phyloP scores from a whole-genome alignment of 1,284 basidiomycete species.

The Volvariella surrecta region DNA sequence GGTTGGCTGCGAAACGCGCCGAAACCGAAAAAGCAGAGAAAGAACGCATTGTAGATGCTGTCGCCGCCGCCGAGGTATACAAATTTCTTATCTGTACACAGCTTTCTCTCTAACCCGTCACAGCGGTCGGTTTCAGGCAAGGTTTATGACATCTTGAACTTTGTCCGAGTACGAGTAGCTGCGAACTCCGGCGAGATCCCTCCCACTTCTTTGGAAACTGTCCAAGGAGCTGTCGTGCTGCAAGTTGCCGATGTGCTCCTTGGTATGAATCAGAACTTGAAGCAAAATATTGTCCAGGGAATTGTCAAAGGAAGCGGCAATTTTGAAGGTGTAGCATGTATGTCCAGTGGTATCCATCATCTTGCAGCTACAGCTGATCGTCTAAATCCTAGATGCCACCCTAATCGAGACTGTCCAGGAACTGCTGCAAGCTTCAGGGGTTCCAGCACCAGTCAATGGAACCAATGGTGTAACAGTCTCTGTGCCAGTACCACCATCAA shows the following conservation, averaged over 20 bases:
- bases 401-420: constrained; percentile 46
- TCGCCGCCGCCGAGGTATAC: constrained; percentile 53
- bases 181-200: constrained; percentile 37
- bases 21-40: constrained; percentile 49
- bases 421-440: constrained; percentile 37
- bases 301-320: constrained; percentile 49
- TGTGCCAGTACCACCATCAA: constrained; percentile 17
- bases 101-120: neutral
- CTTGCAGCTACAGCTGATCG: constrained; percentile 8
- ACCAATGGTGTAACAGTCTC: too few species aligned
- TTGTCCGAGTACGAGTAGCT: constrained; percentile 58
- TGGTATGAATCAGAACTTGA: constrained; percentile 40
- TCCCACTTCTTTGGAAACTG: constrained; percentile 34
- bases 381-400: constrained; percentile 37
- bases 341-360: constrained; percentile 17
- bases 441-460: constrained; percentile 11
- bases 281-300: constrained; percentile 40
- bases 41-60: constrained; percentile 41
- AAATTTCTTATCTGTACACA: constrained; percentile 5
- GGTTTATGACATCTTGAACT: constrained; percentile 46
- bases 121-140: constrained; percentile 32
- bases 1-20: constrained; percentile 41
- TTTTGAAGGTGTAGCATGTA: constrained; percentile 53
- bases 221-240: constrained; percentile 46
- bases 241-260: constrained; percentile 44